Conservation (phyloP, 164 flowering plant genomes). For the Chimonanthus praecox region DNA sequence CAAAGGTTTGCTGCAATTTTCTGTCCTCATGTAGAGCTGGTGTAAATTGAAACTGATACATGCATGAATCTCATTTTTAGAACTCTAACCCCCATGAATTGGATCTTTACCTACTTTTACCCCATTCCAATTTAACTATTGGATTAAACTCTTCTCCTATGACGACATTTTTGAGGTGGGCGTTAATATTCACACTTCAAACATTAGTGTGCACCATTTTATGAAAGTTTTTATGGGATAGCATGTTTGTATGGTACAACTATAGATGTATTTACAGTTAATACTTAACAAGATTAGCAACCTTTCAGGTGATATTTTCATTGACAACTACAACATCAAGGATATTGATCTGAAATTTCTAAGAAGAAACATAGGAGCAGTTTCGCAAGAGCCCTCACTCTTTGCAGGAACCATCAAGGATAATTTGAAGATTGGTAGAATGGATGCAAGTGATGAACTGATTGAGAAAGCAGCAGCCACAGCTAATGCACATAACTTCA, state of each 20-base stretch:
- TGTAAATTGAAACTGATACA: not conserved
- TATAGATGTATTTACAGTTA: not conserved
- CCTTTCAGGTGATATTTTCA: constrained; percentile 44
- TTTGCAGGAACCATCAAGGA: constrained; percentile 58
- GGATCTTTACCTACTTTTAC: no score
- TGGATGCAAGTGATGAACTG: constrained; percentile 38
- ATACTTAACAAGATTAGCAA: not conserved
- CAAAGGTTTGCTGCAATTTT: constrained; percentile 28
- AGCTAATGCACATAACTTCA: constrained; percentile 63
- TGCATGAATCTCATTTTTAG: not conserved
- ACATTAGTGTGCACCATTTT: not conserved
- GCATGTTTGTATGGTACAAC: not conserved
- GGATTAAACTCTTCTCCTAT: no score
- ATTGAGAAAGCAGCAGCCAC: constrained; percentile 40
- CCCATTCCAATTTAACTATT: no score
- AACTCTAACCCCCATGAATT: no score
- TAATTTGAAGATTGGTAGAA: constrained; percentile 53
- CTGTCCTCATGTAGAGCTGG: not conserved
- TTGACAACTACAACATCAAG: constrained; percentile 56
- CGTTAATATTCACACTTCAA: not conserved
- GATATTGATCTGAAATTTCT: constrained; percentile 54
- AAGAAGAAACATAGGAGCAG: constrained; percentile 48
- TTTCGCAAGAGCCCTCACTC: constrained; percentile 69
- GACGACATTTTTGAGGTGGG: no score
- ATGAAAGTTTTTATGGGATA: not conserved